Conservation (phyloP, 768 basidiomycete species). For the Lactifluus hygrophoroides region DNA sequence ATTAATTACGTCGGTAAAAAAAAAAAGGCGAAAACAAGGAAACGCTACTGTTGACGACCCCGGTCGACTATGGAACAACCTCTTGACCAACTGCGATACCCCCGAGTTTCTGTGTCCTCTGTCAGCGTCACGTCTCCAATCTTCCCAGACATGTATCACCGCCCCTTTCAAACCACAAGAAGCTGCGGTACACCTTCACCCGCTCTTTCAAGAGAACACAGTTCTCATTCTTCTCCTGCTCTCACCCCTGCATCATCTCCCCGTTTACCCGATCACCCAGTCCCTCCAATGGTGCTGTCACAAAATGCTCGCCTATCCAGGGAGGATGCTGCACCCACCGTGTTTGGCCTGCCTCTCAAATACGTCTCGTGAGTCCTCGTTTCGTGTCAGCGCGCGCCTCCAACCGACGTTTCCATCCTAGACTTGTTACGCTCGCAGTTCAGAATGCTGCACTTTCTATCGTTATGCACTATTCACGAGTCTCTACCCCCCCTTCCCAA, state of each 20-base stretch:
- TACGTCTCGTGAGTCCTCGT: constrained; percentile 58
- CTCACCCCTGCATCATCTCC: constrained; percentile 4
- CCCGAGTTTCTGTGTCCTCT: constrained; percentile 14
- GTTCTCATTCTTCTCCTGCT: constrained; percentile 30
- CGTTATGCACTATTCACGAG: constrained; percentile 98
- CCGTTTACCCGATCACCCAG: constrained; percentile 9
- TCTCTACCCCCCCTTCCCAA: constrained; percentile 65
- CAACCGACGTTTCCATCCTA: constrained; percentile 24
- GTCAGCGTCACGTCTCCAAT: constrained; percentile 20
- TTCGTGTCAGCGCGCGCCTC: neutral
- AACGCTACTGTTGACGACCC: no score
- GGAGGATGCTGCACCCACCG: constrained; percentile 34
- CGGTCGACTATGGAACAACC: constrained; percentile 9
- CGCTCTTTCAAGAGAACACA: constrained; percentile 26
- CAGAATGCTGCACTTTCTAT: constrained; percentile 95
- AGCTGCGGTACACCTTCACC: constrained; percentile 39
- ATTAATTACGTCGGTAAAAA: neutral
- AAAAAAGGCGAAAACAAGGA: neutral
- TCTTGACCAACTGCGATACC: constrained; percentile 12
- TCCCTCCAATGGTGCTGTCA: constrained; percentile 14
- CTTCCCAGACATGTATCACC: constrained; percentile 53
- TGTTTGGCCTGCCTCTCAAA: constrained; percentile 71
- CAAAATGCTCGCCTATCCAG: constrained; percentile 2
- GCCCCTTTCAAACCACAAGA: constrained; percentile 48
- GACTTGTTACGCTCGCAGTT: constrained; percentile 78